Conservation (phyloP, 352 stramenopile genomes). For the Phytophthora cajani region DNA sequence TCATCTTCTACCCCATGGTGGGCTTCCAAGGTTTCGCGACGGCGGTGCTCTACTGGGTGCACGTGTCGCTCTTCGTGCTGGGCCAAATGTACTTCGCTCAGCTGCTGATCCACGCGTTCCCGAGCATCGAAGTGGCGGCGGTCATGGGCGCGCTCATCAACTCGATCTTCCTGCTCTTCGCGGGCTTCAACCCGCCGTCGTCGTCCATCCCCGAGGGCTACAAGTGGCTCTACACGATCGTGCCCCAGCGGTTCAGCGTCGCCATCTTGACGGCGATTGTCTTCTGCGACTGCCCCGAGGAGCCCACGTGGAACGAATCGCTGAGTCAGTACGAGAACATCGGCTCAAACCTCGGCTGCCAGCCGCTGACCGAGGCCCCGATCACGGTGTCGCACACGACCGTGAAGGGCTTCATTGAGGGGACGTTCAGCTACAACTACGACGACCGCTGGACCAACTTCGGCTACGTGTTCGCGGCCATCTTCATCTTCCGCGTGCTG, state of each 20-base stretch:
- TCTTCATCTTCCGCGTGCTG: slow-evolving; percentile 17
- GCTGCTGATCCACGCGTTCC: slow-evolving; percentile 23
- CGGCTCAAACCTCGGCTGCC: slow-evolving; percentile 13
- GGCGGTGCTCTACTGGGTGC: slow-evolving; percentile 19
- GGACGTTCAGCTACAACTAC: slow-evolving; percentile 17
- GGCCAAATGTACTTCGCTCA: slow-evolving; percentile 23
- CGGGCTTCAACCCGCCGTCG: slow-evolving; percentile 15
- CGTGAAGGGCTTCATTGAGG: slow-evolving; percentile 21
- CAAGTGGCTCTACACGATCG: slow-evolving; percentile 14
- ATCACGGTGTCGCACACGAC: slow-evolving; percentile 16
- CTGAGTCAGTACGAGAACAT: slow-evolving; percentile 17
- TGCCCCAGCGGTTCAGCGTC: slow-evolving; percentile 14
- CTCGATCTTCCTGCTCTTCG: slow-evolving; percentile 21
- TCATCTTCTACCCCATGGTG: slow-evolving; percentile 23
- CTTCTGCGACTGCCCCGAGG: slow-evolving; percentile 17
- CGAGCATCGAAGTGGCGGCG: slow-evolving; percentile 18
- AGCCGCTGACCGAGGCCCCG: slow-evolving; percentile 7
- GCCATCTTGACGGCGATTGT: slow-evolving; percentile 9
- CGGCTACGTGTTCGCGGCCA: slow-evolving; percentile 19
- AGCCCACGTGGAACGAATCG: slow-evolving; percentile 18
- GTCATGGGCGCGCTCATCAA: slow-evolving; percentile 19
- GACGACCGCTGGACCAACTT: slow-evolving; percentile 19
- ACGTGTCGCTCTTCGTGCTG: slow-evolving; percentile 17
- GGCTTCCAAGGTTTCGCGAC: slow-evolving; percentile 18
- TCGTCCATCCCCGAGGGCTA: slow-evolving; percentile 7